A percentile compares a stretch with the other conserved stretches of the same genome.
These are phyloP conservation scores for Suillus ampliporus DNA, from an alignment of 768 basidiomycete genomes.

Conservation along the genomic window DNA sequence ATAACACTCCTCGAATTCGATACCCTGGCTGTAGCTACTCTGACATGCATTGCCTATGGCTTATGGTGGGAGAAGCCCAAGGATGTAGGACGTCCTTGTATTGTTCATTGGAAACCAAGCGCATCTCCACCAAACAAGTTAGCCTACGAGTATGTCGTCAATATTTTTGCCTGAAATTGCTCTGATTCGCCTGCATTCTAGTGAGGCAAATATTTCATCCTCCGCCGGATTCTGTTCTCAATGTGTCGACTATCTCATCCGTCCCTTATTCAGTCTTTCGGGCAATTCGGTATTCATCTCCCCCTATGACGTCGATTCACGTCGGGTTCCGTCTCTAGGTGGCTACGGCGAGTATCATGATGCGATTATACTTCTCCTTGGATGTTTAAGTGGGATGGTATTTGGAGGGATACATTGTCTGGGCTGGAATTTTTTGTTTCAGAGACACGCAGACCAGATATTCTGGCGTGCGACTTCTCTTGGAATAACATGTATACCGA, in stretches of 20 bases:
- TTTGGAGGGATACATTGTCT: slow-evolving; percentile 36
- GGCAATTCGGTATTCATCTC: background rate
- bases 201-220: background rate
- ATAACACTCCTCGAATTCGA: slow-evolving; percentile 44
- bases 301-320: background rate
- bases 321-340: slow-evolving; percentile 4
- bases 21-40: slow-evolving; percentile 39
- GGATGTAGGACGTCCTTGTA: slow-evolving; percentile 31
- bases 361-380: background rate
- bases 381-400: slow-evolving; percentile 14
- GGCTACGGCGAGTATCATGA: background rate
- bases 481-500: slow-evolving; percentile 12
- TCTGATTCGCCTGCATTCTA: background rate
- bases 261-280: background rate
- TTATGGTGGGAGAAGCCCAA: slow-evolving; percentile 49
- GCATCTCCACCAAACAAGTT: background rate
- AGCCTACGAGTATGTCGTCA: background rate
- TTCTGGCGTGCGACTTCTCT: slow-evolving; percentile 28
- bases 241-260: too few species aligned
- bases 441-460: slow-evolving; percentile 17
- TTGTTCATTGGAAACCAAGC: background rate
- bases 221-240: too few species aligned
- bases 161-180: background rate
- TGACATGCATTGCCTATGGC: slow-evolving; percentile 37
- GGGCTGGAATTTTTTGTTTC: slow-evolving; percentile 28